phyloP scores from a whole-genome alignment of 129 eudicot genomes.

The Apium graveolens region DNA sequence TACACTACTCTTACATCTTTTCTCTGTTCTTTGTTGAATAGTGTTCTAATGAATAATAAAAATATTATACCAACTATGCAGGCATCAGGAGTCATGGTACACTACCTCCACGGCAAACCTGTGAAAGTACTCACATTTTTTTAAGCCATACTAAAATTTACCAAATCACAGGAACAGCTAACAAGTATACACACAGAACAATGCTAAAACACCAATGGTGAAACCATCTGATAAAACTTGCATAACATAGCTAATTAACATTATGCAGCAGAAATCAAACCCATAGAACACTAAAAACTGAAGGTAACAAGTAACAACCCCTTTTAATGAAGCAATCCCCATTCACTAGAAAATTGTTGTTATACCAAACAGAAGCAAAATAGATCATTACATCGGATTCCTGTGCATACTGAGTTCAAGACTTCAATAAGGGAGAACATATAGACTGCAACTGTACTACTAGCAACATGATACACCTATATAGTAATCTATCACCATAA shows the following conservation, averaged over 20 bases:
- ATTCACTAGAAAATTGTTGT: not conserved
- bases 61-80: constrained; percentile 11
- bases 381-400: not conserved
- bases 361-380: not conserved
- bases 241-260: too few relatives aligned
- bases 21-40: not conserved
- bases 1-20: not conserved
- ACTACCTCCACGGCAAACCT: constrained; percentile 66
- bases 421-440: not conserved
- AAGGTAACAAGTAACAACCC: not conserved
- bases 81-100: constrained; percentile 76
- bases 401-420: not conserved
- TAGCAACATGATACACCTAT: not conserved
- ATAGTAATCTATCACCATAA: not conserved
- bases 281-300: too few relatives aligned
- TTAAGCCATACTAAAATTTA: too few relatives aligned
- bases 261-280: not conserved
- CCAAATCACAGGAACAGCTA: too few relatives aligned
- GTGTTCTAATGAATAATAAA: not conserved
- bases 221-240: not conserved
- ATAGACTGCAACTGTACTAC: not conserved
- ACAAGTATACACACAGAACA: too few relatives aligned
- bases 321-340: not conserved
- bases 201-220: too few relatives aligned
- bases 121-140: too few relatives aligned